phyloP scores from a whole-genome alignment of 257 asterid genomes.

The Gynochthodes officinalis region DNA sequence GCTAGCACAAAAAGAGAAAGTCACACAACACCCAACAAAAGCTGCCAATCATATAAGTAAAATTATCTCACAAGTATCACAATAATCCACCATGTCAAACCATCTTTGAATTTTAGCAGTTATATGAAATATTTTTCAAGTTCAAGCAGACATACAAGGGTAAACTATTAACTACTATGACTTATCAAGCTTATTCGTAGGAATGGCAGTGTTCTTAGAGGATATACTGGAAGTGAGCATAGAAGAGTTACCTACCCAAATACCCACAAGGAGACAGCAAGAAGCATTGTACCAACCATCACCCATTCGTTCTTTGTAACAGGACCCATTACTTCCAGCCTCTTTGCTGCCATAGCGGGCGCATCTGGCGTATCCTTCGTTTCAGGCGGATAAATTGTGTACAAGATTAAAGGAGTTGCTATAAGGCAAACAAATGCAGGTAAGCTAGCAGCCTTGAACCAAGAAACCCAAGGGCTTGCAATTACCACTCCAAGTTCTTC shows the following conservation, averaged over 20 bases:
- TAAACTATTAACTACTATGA: not conserved
- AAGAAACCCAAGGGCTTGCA: slow-evolving; percentile 82
- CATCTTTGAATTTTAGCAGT: too few relatives aligned
- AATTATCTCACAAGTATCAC: too few relatives aligned
- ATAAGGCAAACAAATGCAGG: slow-evolving; percentile 79
- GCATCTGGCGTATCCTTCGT: slow-evolving; percentile 95
- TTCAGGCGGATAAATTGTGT: slow-evolving; percentile 93
- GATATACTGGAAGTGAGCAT: not conserved
- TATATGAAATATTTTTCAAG: too few relatives aligned
- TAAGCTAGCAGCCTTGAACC: slow-evolving; percentile 96
- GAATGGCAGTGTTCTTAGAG: not conserved
- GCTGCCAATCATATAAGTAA: too few relatives aligned
- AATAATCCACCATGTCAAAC: too few relatives aligned
- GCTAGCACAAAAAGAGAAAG: not conserved
- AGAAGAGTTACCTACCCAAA: slow-evolving; percentile 56
- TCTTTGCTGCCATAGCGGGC: slow-evolving; percentile 86
- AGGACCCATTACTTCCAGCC: slow-evolving; percentile 76
- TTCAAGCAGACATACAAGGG: not conserved
- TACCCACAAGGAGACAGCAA: slow-evolving; percentile 92
- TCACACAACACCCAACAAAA: too few relatives aligned
- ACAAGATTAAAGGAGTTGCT: slow-evolving; percentile 75
- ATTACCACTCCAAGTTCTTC: slow-evolving; percentile 94
- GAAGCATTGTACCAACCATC: slow-evolving; percentile 94
- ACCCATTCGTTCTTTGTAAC: slow-evolving; percentile 83
- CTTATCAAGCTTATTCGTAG: not conserved